Percentiles rank a stretch among this genome's conserved stretches.
phyloP scores from a whole-genome alignment of 192 early-diverging fungal genomes.

The Coemansia sp. region DNA sequence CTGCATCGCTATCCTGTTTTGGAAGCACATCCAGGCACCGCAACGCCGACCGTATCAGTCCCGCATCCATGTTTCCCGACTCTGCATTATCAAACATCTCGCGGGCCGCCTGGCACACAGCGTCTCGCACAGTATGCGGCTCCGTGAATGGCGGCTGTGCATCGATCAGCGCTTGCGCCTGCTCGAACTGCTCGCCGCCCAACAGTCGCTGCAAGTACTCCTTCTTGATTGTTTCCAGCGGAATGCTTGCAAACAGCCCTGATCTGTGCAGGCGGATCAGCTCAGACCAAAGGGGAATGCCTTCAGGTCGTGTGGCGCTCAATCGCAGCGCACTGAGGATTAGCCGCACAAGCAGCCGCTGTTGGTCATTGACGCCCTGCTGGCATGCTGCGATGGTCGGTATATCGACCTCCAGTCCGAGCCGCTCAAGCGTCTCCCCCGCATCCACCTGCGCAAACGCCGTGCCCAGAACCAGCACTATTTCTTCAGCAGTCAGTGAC shows the following conservation, averaged over 20 bases:
- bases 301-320: not conserved
- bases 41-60: constrained; percentile 17
- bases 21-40: constrained; percentile 28
- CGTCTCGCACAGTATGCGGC: constrained; percentile 4
- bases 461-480: not conserved
- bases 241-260: constrained; percentile 8
- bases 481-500: constrained; percentile 1
- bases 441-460: constrained; percentile 8
- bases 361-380: constrained; percentile 12
- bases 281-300: constrained; percentile 10
- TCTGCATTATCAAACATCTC: constrained; percentile 50
- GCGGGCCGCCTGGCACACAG: constrained; percentile 33
- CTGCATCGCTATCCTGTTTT: not conserved
- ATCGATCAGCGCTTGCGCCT: constrained; percentile 24
- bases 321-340: not conserved
- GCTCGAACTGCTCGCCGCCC: constrained; percentile 16
- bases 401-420: constrained; percentile 13
- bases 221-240: constrained; percentile 20
- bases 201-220: constrained; percentile 19
- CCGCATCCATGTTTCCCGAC: constrained; percentile 18
- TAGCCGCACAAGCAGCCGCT: constrained; percentile 15
- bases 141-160: constrained; percentile 6
- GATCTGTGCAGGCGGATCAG: constrained; percentile 1
- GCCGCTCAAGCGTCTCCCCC: not conserved
- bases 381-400: constrained; percentile 14